A percentile compares a stretch with the other conserved stretches of the same genome.
Conservation (phyloP, 768 basidiomycete species). For the Mycena albidolilacea region DNA sequence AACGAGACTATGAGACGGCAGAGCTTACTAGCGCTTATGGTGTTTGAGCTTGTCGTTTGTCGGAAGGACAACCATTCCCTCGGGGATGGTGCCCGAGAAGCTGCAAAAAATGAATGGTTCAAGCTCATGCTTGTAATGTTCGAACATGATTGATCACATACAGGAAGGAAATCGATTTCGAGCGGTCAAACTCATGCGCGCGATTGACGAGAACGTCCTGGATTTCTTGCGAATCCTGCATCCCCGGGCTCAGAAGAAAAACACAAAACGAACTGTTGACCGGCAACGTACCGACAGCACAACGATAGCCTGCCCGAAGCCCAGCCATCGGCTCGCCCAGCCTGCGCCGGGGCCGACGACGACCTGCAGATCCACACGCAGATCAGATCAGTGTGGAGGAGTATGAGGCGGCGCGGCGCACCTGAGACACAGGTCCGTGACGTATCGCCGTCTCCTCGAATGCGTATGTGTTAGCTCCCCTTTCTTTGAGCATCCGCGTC, state of each 20-base stretch:
- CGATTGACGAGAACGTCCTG: constrained; percentile 26
- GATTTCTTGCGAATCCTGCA: constrained; percentile 28
- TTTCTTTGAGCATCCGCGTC: constrained; percentile 9
- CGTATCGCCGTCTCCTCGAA: constrained; percentile 28
- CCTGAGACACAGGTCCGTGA: constrained; percentile 26
- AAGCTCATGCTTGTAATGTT: background rate
- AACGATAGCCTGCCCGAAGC: constrained; percentile 23
- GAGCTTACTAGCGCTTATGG: constrained; percentile 22
- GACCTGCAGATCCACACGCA: background rate
- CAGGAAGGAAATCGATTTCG: constrained; percentile 14
- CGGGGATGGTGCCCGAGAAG: constrained; percentile 15
- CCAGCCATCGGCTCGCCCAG: constrained; percentile 11
- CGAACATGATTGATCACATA: background rate
- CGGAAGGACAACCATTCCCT: constrained; percentile 23
- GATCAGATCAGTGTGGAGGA: too few relatives aligned
- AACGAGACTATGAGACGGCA: too few relatives aligned
- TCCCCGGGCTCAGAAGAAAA: background rate
- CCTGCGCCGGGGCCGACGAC: constrained; percentile 18
- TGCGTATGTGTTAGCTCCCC: constrained; percentile 12
- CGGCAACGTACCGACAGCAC: constrained; percentile 11
- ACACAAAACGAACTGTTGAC: too few relatives aligned
- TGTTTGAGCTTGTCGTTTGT: constrained; percentile 21
- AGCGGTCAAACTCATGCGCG: constrained; percentile 17
- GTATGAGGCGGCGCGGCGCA: background rate
- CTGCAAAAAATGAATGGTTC: background rate